phyloP scores from a whole-genome alignment of 768 basidiomycete genomes.

The Hortiboletus flavorubellus region DNA sequence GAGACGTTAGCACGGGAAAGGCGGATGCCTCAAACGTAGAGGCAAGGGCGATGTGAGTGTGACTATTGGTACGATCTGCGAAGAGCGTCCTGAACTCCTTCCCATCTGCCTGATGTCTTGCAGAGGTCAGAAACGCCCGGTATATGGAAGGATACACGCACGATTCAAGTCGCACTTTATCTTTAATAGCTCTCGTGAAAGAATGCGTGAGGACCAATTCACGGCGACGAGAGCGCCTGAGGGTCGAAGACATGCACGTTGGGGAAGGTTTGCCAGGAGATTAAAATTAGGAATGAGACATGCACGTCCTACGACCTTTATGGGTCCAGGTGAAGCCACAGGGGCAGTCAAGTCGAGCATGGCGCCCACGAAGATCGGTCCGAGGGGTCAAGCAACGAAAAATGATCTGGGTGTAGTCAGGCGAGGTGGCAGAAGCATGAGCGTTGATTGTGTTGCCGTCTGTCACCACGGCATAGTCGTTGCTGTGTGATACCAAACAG shows the following conservation, averaged over 20 bases:
- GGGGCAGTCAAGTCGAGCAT: constrained; percentile 21
- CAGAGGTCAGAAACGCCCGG: constrained; percentile 5
- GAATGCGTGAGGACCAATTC: constrained; percentile 49
- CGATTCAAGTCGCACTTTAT: constrained; percentile 34
- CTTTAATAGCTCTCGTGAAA: constrained; percentile 46
- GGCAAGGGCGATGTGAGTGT: constrained; percentile 9
- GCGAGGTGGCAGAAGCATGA: constrained; percentile 11
- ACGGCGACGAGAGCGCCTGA: constrained; percentile 46
- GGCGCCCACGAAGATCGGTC: constrained; percentile 12
- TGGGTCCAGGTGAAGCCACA: constrained; percentile 30
- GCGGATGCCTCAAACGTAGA: constrained; percentile 17
- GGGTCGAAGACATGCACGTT: constrained; percentile 38
- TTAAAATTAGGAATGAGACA: constrained; percentile 12
- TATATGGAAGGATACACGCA: constrained; percentile 19
- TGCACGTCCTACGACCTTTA: constrained; percentile 26
- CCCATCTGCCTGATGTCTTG: constrained; percentile 17
- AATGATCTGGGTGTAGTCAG: constrained; percentile 5
- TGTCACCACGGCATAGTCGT: background rate
- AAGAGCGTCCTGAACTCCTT: constrained; percentile 20
- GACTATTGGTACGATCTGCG: constrained; percentile 21
- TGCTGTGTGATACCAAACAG: constrained; percentile 10
- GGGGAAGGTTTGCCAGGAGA: constrained; percentile 16
- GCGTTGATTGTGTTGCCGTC: background rate
- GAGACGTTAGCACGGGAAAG: constrained; percentile 17
- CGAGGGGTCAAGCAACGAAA: constrained; percentile 11